Percentiles rank a stretch among this genome's conserved stretches.
Conservation (phyloP, 164 flowering plant species). For the Annona squamosa region DNA sequence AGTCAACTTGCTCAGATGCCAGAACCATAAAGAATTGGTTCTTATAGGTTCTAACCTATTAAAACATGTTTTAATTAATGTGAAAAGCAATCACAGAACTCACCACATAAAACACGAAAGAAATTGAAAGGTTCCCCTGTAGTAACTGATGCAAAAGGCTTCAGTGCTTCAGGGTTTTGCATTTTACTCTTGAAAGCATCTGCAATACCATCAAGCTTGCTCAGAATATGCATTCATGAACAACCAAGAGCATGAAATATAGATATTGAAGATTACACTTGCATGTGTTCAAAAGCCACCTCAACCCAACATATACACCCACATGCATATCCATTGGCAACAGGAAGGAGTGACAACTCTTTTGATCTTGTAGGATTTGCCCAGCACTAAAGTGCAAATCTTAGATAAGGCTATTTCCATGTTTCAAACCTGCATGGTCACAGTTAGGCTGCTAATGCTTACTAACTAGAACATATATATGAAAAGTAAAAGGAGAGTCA, state of each 20-base stretch:
- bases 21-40: not conserved
- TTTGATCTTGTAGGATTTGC: not conserved
- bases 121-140: conserved; percentile 60
- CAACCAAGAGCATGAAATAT: conserved; percentile 3
- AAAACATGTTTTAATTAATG: not conserved
- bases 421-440: too few relatives aligned
- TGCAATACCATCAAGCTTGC: conserved; percentile 39
- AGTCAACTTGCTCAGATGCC: not conserved
- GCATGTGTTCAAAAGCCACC: not conserved
- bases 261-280: not conserved
- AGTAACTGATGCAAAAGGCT: conserved; percentile 58
- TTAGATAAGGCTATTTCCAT: too few relatives aligned
- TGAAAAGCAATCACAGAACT: conserved; percentile 1
- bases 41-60: not conserved
- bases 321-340: not conserved
- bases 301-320: not conserved
- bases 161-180: conserved; percentile 21
- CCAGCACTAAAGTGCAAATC: not conserved
- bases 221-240: conserved; percentile 10
- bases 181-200: conserved; percentile 32
- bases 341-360: too few relatives aligned
- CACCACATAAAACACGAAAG: conserved; percentile 67
- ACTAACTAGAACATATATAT: too few relatives aligned
- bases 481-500: too few relatives aligned
- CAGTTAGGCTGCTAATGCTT: too few relatives aligned